Evolutionary conservation across 192 early-diverging fungal genomes (phyloP).

Genomic region (Thoreauomyces humboldtii): DNA sequence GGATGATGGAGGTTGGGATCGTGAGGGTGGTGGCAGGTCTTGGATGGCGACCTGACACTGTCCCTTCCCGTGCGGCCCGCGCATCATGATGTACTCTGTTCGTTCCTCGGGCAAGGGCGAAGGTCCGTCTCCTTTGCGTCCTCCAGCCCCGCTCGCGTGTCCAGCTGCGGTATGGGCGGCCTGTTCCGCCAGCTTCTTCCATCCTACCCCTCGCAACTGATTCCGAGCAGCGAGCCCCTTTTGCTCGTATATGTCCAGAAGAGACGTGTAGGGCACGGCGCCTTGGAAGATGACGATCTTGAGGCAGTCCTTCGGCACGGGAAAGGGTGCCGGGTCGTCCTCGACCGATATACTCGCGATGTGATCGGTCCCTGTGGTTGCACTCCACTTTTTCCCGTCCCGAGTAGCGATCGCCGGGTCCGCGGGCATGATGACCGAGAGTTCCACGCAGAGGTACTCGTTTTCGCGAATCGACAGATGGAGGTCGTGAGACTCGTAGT

Average conservation of each 20-base stretch:
- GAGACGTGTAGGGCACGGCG: constrained; percentile 79
- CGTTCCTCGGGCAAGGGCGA: constrained; percentile 56
- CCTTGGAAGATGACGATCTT: constrained; percentile 84
- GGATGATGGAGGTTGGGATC: too few relatives aligned
- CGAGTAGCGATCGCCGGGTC: constrained; percentile 26
- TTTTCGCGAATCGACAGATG: constrained; percentile 80
- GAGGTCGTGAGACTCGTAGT: constrained; percentile 87
- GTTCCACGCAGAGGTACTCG: constrained; percentile 89
- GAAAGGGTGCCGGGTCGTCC: constrained; percentile 49
- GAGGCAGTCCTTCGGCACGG: constrained; percentile 57
- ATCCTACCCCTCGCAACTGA: constrained; percentile 47
- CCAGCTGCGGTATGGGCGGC: too few relatives aligned
- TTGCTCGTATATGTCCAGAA: constrained; percentile 82
- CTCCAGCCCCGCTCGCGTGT: not conserved
- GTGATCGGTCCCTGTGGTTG: constrained; percentile 40
- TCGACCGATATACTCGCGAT: constrained; percentile 34
- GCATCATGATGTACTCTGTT: constrained; percentile 93
- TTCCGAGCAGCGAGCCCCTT: constrained; percentile 49
- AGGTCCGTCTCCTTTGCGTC: constrained; percentile 12
- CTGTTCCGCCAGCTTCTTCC: constrained; percentile 57
- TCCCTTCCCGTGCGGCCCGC: constrained; percentile 84
- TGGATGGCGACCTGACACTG: constrained; percentile 78
- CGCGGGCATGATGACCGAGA: constrained; percentile 73
- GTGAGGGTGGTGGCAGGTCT: too few relatives aligned
- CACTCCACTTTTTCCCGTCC: constrained; percentile 2